Base-by-base conservation (phyloP, 345 rosid species). In the Corymbia maculata region DNA sequence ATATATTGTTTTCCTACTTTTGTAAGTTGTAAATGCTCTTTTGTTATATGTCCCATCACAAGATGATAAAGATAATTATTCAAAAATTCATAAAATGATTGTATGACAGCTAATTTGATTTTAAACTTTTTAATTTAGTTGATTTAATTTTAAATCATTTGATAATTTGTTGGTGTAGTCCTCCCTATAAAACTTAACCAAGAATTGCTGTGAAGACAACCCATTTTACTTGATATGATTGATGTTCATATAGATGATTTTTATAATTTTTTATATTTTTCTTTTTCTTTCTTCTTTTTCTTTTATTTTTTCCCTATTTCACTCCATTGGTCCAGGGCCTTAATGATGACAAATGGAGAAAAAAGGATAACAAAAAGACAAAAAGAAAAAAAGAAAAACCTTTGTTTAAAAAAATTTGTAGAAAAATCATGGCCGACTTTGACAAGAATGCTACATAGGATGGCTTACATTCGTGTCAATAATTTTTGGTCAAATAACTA, bases 201-300 rank as follows among this genome's bases (percentile, higher is more conserved):
- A 9, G 22, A 36, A 75, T 75, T 3, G 1, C 3, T 2, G 12
- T 75, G 12, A 0, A 36, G 4, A 8, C 0, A 1, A 1, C 3
- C 0, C 6, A 7, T 68, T 2, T 1, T 16, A 68, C 1, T 15
- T 15, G 22, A 0, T 7, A 66, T 0, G 0, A 1, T 0, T 7
- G 6, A 2, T 13, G 0, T 0, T 7, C 0, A 55, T 55, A 0
- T 55, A 59, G 30, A 59, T 3, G 10, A 59, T 6, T 59, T 59
- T 59, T 26, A 13, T 0, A 24, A 59, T 2, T 26, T 59, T 59
- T 24, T 1, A 57, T 9, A 13, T 66, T 13, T 0, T 28, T 11
- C 5, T 2, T 12, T 28, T 1, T 1, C 0, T 5, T 13, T 1
- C 15, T 4, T 70, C 0, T 0, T n/a, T 6, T 14, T 2, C 3